Base-by-base conservation (phyloP, 2,329 filamentous ascomycete genomes). In the Trichoderma sp. region DNA sequence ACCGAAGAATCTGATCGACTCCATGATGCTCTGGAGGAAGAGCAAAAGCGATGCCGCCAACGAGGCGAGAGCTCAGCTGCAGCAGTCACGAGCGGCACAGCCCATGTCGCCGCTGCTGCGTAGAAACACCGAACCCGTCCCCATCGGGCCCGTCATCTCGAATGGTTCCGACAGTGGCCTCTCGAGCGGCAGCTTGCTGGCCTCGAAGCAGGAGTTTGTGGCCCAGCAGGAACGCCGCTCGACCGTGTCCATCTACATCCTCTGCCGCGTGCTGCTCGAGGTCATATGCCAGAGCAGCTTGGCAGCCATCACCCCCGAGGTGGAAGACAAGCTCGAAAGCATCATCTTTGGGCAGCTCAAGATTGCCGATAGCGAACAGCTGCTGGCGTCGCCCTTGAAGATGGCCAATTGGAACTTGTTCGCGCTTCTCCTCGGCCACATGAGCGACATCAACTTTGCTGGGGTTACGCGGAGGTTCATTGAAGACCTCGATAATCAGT, bases 291-390 rank as follows among this genome's bases (percentile, higher is more conserved):
- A 98, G 76, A 97, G 92, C 72, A 93, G 85, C 30, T 80, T 98
- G 51, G 84, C 88, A 41, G 90, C 88, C 21, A 92, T 99, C 69
- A 96, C 91, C 6, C 82, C 88, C 1, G 94, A 97, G 70, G 96
- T 97, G 87, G 93, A 96, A 67, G 92, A 95, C 67, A 94, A 96
- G 70, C 82, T 99, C 5, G 94, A 98, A 74, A 92, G 89, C 68
- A 96, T 99, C 67, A 97, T 99, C 63, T 99, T 98, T 75, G 90
- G 90, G n/a, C 95, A 98, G 75, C 83, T 99, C 10, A 96, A 93
- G 73, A 90, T 90, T 52, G 90, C 93, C 7, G 93, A 98, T 67
- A 88, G 91, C 0, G 92, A 97, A 7, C 88, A 93, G 72, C 80
- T 94, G 3, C 81, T 88, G 67, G 82, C 89, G 9, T 97, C 93